phyloP scores from a whole-genome alignment of 192 early-diverging fungal species.

The Paraglomus occultum region DNA sequence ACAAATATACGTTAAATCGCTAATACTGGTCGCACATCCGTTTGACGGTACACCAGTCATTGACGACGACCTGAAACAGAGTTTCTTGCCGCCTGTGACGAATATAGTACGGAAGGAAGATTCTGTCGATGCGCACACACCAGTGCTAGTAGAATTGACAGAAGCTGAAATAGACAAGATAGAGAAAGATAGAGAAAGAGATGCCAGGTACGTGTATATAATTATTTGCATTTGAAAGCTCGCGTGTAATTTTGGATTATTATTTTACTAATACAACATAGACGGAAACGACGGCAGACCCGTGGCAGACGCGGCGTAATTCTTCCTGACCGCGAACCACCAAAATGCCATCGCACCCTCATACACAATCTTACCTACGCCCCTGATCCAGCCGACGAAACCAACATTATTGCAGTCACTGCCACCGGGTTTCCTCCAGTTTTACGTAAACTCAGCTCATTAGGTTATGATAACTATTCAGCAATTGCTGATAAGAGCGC shows the following conservation, averaged over 20 bases:
- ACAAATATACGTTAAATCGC: slow-evolving; percentile 77
- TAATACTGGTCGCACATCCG: slow-evolving; percentile 77
- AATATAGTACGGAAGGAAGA: slow-evolving; percentile 48
- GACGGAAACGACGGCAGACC: slow-evolving; percentile 83
- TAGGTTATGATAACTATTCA: slow-evolving; percentile 36
- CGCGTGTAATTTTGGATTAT: not conserved
- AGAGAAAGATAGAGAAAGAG: slow-evolving; percentile 81
- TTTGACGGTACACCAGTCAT: slow-evolving; percentile 72
- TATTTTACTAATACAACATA: slow-evolving; percentile 30
- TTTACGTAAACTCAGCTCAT: slow-evolving; percentile 26
- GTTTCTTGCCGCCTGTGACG: slow-evolving; percentile 66
- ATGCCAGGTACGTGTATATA: slow-evolving; percentile 45
- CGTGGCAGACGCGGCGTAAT: slow-evolving; percentile 64
- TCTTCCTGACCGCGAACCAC: slow-evolving; percentile 66
- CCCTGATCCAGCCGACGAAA: slow-evolving; percentile 24
- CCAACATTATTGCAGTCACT: slow-evolving; percentile 6
- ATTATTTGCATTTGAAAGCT: not conserved
- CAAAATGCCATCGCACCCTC: slow-evolving; percentile 61
- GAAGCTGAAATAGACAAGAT: slow-evolving; percentile 75
- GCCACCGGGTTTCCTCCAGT: slow-evolving; percentile 23
- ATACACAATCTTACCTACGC: slow-evolving; percentile 36
- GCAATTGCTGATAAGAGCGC: slow-evolving; percentile 21
- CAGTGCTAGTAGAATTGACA: slow-evolving; percentile 61
- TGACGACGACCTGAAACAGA: slow-evolving; percentile 73
- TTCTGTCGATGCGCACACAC: slow-evolving; percentile 56